Conservation (phyloP, 1,284 basidiomycete genomes). For the Wolfiporia cocos region DNA sequence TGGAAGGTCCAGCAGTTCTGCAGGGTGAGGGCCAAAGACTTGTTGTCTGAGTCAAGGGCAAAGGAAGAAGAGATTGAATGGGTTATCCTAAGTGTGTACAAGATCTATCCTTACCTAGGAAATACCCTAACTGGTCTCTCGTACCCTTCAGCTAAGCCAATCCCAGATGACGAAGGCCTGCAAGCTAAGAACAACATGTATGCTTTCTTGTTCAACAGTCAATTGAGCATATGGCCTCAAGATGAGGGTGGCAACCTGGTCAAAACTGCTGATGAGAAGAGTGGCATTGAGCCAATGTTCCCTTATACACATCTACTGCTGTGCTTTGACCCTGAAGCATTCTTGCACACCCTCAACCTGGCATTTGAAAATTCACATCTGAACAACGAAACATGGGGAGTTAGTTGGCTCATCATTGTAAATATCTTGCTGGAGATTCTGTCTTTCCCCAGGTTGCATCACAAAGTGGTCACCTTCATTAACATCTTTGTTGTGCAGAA, state of each 20-base stretch:
- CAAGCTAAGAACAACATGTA: constrained; percentile 73
- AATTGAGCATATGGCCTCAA: constrained; percentile 74
- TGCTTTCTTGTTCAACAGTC: constrained; percentile 78
- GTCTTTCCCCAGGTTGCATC: constrained; percentile 45
- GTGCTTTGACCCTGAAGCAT: constrained; percentile 89
- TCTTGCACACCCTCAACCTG: constrained; percentile 90
- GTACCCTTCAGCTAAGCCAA: constrained; percentile 79
- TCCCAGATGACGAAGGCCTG: constrained; percentile 58
- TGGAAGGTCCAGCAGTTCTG: constrained; percentile 57
- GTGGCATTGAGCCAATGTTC: constrained; percentile 72
- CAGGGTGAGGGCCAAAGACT: constrained; percentile 30
- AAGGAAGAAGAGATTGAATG: constrained; percentile 46
- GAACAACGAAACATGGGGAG: constrained; percentile 64
- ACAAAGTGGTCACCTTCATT: constrained; percentile 74
- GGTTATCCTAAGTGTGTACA: constrained; percentile 77
- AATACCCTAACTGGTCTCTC: constrained; percentile 80
- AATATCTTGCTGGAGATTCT: constrained; percentile 84
- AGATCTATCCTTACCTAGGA: constrained; percentile 90
- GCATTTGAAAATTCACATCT: constrained; percentile 93
- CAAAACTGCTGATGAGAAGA: constrained; percentile 68
- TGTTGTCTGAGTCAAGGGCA: constrained; percentile 23
- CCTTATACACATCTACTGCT: constrained; percentile 86
- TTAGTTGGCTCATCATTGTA: constrained; percentile 80
- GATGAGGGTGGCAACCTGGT: constrained; percentile 68
- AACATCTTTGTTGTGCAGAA: constrained; percentile 97